Evolutionary conservation across 1,284 basidiomycete genomes (phyloP).

Genomic region (Leccinum insigne): DNA sequence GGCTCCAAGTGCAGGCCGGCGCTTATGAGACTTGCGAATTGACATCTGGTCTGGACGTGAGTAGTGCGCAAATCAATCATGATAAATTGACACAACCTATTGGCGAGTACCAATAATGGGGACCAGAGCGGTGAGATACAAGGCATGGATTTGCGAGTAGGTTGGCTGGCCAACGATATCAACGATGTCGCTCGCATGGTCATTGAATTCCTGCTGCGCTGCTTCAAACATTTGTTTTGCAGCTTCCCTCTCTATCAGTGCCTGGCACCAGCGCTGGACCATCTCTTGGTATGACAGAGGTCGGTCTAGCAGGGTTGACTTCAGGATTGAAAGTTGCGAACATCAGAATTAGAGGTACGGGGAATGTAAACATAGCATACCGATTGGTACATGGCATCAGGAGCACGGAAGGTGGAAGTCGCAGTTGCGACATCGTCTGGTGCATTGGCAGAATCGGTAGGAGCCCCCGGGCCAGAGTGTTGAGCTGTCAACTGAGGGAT

Average conservation of each 20-base stretch:
- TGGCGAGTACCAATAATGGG: neutral
- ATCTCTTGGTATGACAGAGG: neutral
- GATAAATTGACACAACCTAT: neutral
- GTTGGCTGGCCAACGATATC: neutral
- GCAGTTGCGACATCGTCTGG: neutral
- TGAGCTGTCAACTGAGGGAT: neutral
- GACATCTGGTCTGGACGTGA: neutral
- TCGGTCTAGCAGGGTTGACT: neutral
- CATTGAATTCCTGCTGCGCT: neutral
- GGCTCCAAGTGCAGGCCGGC: neutral
- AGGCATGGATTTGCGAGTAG: neutral
- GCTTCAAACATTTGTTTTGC: neutral
- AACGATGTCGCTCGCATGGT: neutral
- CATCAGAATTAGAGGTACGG: neutral
- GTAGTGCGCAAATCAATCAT: neutral
- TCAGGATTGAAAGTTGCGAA: neutral
- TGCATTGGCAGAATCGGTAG: neutral
- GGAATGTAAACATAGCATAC: neutral
- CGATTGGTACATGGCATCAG: neutral
- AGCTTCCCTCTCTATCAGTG: neutral
- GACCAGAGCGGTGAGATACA: neutral
- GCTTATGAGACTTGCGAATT: neutral
- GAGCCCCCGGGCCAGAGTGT: neutral
- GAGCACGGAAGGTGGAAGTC: neutral
- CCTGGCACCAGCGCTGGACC: neutral